phyloP scores from a whole-genome alignment of 345 rosid species.

The Ricinus communis region DNA sequence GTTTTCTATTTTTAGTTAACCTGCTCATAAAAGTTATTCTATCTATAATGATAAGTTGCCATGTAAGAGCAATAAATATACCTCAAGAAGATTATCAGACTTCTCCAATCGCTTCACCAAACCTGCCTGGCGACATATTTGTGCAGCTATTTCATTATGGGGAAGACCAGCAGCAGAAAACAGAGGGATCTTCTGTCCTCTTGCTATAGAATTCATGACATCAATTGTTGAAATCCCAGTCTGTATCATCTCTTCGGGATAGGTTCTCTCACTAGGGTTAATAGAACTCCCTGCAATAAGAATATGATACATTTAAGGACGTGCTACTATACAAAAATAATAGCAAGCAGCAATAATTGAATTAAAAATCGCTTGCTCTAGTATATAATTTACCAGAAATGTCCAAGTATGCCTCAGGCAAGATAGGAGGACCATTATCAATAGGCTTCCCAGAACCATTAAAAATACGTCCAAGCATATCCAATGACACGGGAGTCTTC shows the following conservation, averaged over 20 bases:
- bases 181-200: slow-evolving; percentile 97
- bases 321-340: background rate
- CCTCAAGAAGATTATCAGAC: slow-evolving; percentile 73
- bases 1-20: background rate
- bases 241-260: slow-evolving; percentile 98
- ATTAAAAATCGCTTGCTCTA: background rate
- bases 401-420: slow-evolving; percentile 93
- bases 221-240: slow-evolving; percentile 97
- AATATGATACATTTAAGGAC: background rate
- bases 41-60: background rate
- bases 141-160: slow-evolving; percentile 98
- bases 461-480: slow-evolving; percentile 95
- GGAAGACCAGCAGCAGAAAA: slow-evolving; percentile 99
- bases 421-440: slow-evolving; percentile 91
- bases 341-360: slow-evolving; percentile 8
- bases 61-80: slow-evolving; percentile 19
- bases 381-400: slow-evolving; percentile 63
- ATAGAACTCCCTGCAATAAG: slow-evolving; percentile 75
- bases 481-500: slow-evolving; percentile 89
- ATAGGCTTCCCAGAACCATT: slow-evolving; percentile 98
- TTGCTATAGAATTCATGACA: slow-evolving; percentile 96
- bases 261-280: slow-evolving; percentile 98
- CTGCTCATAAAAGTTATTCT: background rate
- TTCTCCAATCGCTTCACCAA: slow-evolving; percentile 92
- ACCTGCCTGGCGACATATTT: slow-evolving; percentile 99